A percentile compares a stretch with the other conserved stretches of the same genome.
Evolutionary conservation across 2,329 filamentous ascomycete species (phyloP).

Genomic region (Ceratocystis lukuohia): DNA sequence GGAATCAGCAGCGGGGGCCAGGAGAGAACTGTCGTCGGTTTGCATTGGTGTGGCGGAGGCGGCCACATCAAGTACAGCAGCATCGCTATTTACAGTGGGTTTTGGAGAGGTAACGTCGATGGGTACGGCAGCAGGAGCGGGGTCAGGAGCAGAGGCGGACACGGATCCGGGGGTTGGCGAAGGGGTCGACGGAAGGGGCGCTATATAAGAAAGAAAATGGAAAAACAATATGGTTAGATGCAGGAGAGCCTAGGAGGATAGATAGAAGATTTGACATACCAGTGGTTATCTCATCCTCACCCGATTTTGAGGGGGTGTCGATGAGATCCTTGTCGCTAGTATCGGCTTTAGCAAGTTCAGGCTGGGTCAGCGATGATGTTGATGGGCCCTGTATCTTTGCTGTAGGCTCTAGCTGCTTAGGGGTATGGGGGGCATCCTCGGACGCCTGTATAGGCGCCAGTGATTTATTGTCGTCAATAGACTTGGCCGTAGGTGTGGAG

Average conservation of each 20-base stretch:
- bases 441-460: not conserved
- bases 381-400: not conserved
- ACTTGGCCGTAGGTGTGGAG: not conserved
- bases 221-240: not conserved
- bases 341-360: not conserved
- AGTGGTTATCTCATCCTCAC: not conserved
- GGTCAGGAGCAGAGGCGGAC: not conserved
- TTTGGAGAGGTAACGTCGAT: not conserved
- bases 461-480: not conserved
- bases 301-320: not conserved
- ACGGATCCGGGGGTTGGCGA: not conserved
- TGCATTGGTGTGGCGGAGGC: slow-evolving; percentile 6
- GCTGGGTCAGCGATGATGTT: not conserved
- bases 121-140: not conserved
- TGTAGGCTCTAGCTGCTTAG: not conserved
- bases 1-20: not conserved
- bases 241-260: not conserved
- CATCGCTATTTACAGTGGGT: not conserved
- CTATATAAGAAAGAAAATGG: not conserved
- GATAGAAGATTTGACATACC: not conserved
- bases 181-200: not conserved
- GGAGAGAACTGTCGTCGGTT: not conserved
- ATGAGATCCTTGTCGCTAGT: not conserved
- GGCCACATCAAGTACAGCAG: slow-evolving; percentile 3
- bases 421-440: not conserved